These are phyloP conservation scores for Cicer pinnatifidum DNA, from an alignment of 306 rosid genomes.

Conservation along the genomic window DNA sequence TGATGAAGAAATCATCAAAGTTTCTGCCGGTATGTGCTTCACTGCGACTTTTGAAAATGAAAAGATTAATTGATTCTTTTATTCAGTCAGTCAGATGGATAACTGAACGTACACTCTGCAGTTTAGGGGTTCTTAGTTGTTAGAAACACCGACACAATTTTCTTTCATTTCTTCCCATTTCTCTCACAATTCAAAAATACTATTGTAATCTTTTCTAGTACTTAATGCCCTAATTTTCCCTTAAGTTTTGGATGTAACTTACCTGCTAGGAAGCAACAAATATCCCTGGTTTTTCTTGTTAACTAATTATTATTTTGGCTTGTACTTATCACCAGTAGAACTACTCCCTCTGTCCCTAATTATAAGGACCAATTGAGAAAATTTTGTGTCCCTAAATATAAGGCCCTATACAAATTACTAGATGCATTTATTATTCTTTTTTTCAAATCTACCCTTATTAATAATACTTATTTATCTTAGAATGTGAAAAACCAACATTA, in stretches of 20 bases:
- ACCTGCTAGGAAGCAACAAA: constrained; percentile 34
- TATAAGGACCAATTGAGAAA: too few relatives aligned
- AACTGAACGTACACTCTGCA: constrained; percentile 10
- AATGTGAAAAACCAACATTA: too few relatives aligned
- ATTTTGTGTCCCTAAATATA: too few relatives aligned
- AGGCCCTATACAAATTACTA: too few relatives aligned
- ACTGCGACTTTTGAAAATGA: constrained; percentile 14
- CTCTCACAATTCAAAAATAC: constrained; percentile 20
- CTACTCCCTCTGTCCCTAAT: too few relatives aligned
- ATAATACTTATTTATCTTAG: too few relatives aligned
- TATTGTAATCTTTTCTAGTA: constrained; percentile 28
- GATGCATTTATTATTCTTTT: too few relatives aligned
- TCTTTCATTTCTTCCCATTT: constrained; percentile 35
- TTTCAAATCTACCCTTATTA: too few relatives aligned
- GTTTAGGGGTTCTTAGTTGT: constrained; percentile 22
- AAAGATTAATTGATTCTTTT: constrained; percentile 16
- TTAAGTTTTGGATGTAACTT: constrained; percentile 23
- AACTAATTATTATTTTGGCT: constrained; percentile 30
- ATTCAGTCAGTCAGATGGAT: constrained; percentile 18
- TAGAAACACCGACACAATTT: constrained; percentile 18
- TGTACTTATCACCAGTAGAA: neutral
- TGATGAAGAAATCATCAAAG: constrained; percentile 95
- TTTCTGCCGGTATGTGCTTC: constrained; percentile 81
- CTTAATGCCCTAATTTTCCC: constrained; percentile 9
- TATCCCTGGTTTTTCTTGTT: neutral